phyloP scores from a whole-genome alignment of 2,329 filamentous ascomycete species.

The Botrytis fabae region DNA sequence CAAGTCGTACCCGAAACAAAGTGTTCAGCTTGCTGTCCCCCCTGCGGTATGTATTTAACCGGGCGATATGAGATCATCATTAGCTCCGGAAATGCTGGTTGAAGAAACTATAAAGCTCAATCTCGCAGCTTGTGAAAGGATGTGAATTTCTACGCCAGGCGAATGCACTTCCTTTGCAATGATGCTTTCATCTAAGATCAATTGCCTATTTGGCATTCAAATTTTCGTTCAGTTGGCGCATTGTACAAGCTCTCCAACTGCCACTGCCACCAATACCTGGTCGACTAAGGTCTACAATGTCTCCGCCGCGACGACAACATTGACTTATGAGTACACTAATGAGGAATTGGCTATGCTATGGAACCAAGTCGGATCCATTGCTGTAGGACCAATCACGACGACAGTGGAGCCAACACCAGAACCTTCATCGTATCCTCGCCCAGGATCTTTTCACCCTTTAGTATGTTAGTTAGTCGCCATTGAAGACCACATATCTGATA shows the following conservation, averaged over 20 bases:
- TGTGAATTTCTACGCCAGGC: not conserved
- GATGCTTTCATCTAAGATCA: constrained; percentile 18
- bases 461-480: constrained; percentile 40
- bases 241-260: not conserved
- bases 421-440: constrained; percentile 43
- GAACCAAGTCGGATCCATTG: constrained; percentile 47
- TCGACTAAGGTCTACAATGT: constrained; percentile 42
- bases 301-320: constrained; percentile 46
- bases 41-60: constrained; percentile 20
- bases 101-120: constrained; percentile 21
- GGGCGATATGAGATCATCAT: constrained; percentile 11
- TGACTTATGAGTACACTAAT: constrained; percentile 49
- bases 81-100: not conserved
- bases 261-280: constrained; percentile 24
- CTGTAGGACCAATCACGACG: constrained; percentile 45
- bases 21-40: not conserved
- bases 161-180: constrained; percentile 4
- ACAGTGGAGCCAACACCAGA: constrained; percentile 48
- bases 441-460: constrained; percentile 46
- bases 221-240: constrained; percentile 4
- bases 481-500: constrained; percentile 21
- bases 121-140: constrained; percentile 3
- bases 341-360: constrained; percentile 49
- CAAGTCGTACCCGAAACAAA: not conserved
- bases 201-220: constrained; percentile 15